Evolutionary conservation across 306 rosid genomes (phyloP), one percentile per base, ranked within the genome.

Genomic region (Castanea crenata): DNA sequence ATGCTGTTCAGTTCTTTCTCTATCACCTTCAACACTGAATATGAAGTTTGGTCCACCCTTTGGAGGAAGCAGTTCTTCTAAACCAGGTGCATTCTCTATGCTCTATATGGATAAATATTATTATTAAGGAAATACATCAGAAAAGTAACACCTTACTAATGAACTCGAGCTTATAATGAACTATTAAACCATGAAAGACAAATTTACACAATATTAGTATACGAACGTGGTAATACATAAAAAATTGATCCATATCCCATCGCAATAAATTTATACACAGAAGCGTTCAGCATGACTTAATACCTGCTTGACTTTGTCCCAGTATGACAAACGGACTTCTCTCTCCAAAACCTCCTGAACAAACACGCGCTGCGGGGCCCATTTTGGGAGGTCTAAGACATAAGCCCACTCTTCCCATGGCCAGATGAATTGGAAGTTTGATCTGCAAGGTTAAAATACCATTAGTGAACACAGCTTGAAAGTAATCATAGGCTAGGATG

Each of bases 281-380:
- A 41, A 41, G 46, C 3, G 46, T 41, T 69, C 27, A 71, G 74
- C 74, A 84, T 64, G 76, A 80, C 49, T 4, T 51, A 49, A 55
- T 90, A 96, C 99, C 99, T 96, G 99, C 91, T 93, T 96, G 61
- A 96, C 89, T 87, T 93, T 96, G 79, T 96, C 99, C 99, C 99
- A 96, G 82, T 96, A 96, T 1, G 99, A 96, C 84, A 96, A 81
- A 71, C 99, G 97, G 41, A 96, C 94, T 90, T 96, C 99, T 87
- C 99, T 91, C 85, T 96, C 97, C 87, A 96, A 85, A 85, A 96
- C 97, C 83, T 96, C 99, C 88, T 93, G 98, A 76, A 93, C 99
- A 87, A 96, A 93, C 55, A 93, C 98, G 73, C 97, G 98, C 68
- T 96, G 99, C 23, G 99, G 99, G 49, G 99, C 99, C 98, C 99